A percentile compares a stretch with the other conserved stretches of the same genome.
Conservation (phyloP, 1,284 basidiomycete genomes). For the Phellinidium pouzarii region DNA sequence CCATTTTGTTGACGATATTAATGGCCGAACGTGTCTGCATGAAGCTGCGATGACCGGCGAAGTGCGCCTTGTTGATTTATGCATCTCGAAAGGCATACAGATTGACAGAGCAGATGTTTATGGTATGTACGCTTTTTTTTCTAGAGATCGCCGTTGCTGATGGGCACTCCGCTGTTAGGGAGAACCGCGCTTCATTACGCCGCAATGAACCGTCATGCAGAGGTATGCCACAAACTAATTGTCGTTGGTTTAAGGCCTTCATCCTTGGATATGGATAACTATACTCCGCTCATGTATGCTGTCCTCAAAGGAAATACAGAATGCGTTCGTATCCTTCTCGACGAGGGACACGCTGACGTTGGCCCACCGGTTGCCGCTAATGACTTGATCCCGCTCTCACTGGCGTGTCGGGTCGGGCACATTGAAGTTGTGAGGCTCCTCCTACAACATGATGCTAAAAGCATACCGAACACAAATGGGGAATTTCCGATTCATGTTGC, state of each 20-base stretch:
- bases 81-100: conserved; percentile 68
- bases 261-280: conserved; percentile 87
- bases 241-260: conserved; percentile 61
- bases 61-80: conserved; percentile 75
- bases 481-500: conserved; percentile 98
- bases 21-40: conserved; percentile 92
- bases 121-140: conserved; percentile 35
- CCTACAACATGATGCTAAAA: conserved; percentile 71
- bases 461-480: conserved; percentile 86
- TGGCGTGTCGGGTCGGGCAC: conserved; percentile 89
- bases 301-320: conserved; percentile 81
- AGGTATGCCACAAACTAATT: conserved; percentile 74
- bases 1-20: conserved; percentile 93
- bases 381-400: conserved; percentile 83
- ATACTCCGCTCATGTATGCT: conserved; percentile 89
- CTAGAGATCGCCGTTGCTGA: neutral
- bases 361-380: conserved; percentile 50
- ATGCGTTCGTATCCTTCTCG: conserved; percentile 74
- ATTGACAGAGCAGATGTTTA: conserved; percentile 78
- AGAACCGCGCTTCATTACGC: conserved; percentile 94
- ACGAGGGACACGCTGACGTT: conserved; percentile 54
- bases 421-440: conserved; percentile 78
- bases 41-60: conserved; percentile 86
- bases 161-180: conserved; percentile 2
- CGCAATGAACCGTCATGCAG: conserved; percentile 85